Conservation (phyloP, 192 early-diverging fungal species). For the Entophlyctis helioformis region DNA sequence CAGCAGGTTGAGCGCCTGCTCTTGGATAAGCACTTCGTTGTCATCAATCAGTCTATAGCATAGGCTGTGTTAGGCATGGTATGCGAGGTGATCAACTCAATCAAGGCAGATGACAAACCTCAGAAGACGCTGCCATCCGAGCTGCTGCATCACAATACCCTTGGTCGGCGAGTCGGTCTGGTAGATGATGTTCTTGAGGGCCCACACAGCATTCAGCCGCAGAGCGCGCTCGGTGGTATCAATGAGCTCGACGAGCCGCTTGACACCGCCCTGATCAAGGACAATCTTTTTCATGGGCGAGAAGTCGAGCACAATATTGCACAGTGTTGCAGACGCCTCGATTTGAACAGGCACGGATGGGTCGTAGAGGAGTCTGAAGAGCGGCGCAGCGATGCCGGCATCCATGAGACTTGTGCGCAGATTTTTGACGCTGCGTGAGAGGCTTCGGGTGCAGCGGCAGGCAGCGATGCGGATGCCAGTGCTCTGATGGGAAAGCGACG, state of each 20-base stretch:
- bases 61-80: background rate
- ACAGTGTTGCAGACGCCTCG: conserved; percentile 62
- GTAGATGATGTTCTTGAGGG: conserved; percentile 68
- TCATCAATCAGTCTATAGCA: conserved; percentile 44
- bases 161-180: conserved; percentile 57
- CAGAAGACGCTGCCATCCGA: conserved; percentile 49
- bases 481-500: conserved; percentile 42
- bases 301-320: conserved; percentile 78
- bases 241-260: conserved; percentile 52
- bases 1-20: conserved; percentile 62
- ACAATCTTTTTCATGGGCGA: conserved; percentile 65
- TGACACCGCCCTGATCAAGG: conserved; percentile 59
- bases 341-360: conserved; percentile 46
- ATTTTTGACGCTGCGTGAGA: conserved; percentile 64
- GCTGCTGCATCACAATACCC: conserved; percentile 46
- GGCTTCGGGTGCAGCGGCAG: conserved; percentile 62
- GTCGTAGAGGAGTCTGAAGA: conserved; percentile 59
- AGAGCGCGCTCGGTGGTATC: conserved; percentile 26
- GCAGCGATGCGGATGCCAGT: conserved; percentile 56
- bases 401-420: conserved; percentile 71
- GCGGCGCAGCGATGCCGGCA: conserved; percentile 52
- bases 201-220: conserved; percentile 67
- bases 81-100: background rate
- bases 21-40: conserved; percentile 47
- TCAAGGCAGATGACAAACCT: conserved; percentile 10